These are phyloP conservation scores for Candida golubevii DNA, from an alignment of 805 yeast genomes.

Conservation along the genomic window DNA sequence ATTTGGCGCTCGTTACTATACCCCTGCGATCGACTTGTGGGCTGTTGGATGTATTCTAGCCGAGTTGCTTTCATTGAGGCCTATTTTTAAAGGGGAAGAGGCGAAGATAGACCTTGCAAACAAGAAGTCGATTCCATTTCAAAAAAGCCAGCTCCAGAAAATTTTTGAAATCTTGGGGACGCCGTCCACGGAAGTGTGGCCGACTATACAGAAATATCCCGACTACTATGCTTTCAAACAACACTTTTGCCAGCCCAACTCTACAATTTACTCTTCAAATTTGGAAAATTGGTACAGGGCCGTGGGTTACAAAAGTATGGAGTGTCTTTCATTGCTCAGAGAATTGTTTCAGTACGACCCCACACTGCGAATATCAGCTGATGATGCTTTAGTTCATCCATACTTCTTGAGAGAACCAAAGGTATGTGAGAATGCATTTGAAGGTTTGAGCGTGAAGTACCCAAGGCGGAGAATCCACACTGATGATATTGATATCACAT, in stretches of 20 bases:
- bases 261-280: conserved; percentile 53
- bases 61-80: conserved; percentile 81
- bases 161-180: conserved; percentile 92
- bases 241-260: conserved; percentile 44
- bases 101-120: conserved; percentile 80
- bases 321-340: conserved; percentile 61
- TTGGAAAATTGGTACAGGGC: conserved; percentile 82
- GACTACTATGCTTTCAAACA: conserved; percentile 57
- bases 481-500: conserved; percentile 74
- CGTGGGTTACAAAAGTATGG: conserved; percentile 68
- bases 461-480: conserved; percentile 85
- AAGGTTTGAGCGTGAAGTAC: conserved; percentile 65
- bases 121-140: conserved; percentile 91
- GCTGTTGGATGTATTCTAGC: conserved; percentile 95
- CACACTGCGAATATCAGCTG: conserved; percentile 69
- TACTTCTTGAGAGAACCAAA: conserved; percentile 71
- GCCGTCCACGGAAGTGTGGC: conserved; percentile 78
- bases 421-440: conserved; percentile 75
- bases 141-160: conserved; percentile 84
- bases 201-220: conserved; percentile 72
- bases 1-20: conserved; percentile 87
- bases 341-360: conserved; percentile 82
- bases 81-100: conserved; percentile 96
- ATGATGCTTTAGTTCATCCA: conserved; percentile 67
- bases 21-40: conserved; percentile 92